Percentiles rank a stretch among this genome's conserved stretches.
phyloP scores from a whole-genome alignment of 495 filamentous ascomycete genomes.

The Clavariopsis aquatica region DNA sequence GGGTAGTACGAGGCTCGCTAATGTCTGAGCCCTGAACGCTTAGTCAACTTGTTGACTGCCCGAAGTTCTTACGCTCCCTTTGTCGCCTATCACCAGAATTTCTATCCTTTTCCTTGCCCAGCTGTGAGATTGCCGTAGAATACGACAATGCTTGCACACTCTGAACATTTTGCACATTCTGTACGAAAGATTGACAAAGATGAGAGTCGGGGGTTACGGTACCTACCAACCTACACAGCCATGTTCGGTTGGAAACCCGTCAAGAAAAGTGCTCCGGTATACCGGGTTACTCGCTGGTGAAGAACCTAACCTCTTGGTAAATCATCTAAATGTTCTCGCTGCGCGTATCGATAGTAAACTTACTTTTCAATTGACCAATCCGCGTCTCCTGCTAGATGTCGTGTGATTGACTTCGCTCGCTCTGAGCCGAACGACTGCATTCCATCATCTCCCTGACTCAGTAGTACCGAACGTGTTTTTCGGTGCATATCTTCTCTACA shows the following conservation, averaged over 20 bases:
- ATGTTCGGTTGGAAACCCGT: too few species aligned
- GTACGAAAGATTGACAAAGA: neutral
- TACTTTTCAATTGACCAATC: neutral
- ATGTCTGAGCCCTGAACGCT: neutral
- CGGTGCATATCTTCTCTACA: conserved; percentile 28
- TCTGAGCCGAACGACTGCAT: neutral
- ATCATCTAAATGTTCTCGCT: neutral
- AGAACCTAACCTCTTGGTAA: neutral
- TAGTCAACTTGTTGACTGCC: neutral
- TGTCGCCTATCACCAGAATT: neutral
- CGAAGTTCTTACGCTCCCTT: conserved; percentile 16
- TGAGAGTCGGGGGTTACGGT: neutral
- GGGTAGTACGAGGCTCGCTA: neutral
- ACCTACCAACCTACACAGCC: too few species aligned
- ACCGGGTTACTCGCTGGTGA: too few species aligned
- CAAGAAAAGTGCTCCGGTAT: too few species aligned
- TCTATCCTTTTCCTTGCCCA: neutral
- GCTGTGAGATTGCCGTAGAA: conserved; percentile 14
- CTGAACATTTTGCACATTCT: too few species aligned
- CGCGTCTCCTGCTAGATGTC: neutral
- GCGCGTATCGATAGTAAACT: neutral
- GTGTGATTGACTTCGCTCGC: neutral
- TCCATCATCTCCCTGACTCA: conserved; percentile 15
- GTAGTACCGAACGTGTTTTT: neutral
- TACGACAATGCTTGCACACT: too few species aligned